Base-by-base conservation (phyloP, 2,329 filamentous ascomycete genomes). In the Epichloe glyceriae region DNA sequence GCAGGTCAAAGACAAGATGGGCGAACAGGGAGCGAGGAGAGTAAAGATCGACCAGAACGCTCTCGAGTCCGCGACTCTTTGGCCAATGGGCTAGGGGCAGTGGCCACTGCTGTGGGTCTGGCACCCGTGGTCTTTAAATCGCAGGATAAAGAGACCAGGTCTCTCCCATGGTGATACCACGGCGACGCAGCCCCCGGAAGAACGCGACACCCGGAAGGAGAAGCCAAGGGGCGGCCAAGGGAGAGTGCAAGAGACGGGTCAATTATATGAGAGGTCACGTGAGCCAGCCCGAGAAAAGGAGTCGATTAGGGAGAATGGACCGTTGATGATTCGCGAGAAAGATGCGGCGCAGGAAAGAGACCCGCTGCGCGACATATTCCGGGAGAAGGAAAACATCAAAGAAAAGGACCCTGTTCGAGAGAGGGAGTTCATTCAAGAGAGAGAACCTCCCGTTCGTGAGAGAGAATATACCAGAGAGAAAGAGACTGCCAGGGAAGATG, bases 51-150 rank as follows among this genome's bases (percentile, higher is more conserved):
- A n/a, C 67, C 66, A 50, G 67, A 68, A 41, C 69, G 65, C 20
- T 67, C 68, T 44, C 70, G 70, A 47, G 59, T 72, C 35, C 70
- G 72, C 38, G 74, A 78, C 45, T 77, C 74, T 54, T 62, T 76
- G 22, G 65, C 67, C 8, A 64, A 70, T 6, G 75, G 74, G 1
- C 62, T 78, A 4, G 70, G 74, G 34, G 68, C 73, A 17, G 73
- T 71, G 33, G 74, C 73, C 5, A 71, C 72, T 3, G 70, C 74
- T 3, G 66, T 77, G 17, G 74, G 72, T 35, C 64, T 75, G 11
- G 61, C 60, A 1, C 61, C 67, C 4, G 58, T 61, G 7, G 51
- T 63, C 17, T 71, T 68, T 46, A 68, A 70, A n/a, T 40, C 46
- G 14, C 65, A 67, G 15, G 63, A 69, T 4, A 68, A 66, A 68